Base-by-base conservation (phyloP, 2,329 filamentous ascomycete species). In the Cordyceps militaris region DNA sequence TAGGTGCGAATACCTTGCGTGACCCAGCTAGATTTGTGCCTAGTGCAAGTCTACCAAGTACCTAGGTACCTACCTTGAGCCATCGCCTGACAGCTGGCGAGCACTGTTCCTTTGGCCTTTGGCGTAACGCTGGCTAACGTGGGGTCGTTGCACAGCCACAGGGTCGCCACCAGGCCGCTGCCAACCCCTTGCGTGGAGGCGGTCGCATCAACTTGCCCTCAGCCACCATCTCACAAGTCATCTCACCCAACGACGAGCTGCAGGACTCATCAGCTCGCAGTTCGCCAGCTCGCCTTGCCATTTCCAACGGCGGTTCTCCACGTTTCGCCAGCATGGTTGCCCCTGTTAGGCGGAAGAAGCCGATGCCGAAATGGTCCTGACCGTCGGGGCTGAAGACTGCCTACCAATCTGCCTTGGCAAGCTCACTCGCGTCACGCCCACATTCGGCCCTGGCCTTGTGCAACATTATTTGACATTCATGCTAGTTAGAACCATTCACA, bases 331-430 rank as follows among this genome's bases (percentile, higher is more conserved):
- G 34, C 49, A 24, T 51, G 49, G 49, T 10, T 19, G 21, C 8
- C 34, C 34, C 34, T 36, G 32, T 38, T 10, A 36, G 47, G 24
- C 38, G 21, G 11, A n/a, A 30, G 21, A 13, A 28, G 24, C n/a
- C 38, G n/a, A n/a, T 32, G 36, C 50, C 50, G 26, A 42, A 23
- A 16, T 9, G 38, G 11, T 26, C 21, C 51, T 11, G 26, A 24
- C 21, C 14, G 19, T 6, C 9, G 7, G 19, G 40, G 16, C 11
- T 44, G 28, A 26, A 54, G 30, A 56, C 21, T 32, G 53, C 53
- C 53, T 47, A 47, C 53, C 13, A 56, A 48, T 56, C 53, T 56
- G 53, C 53, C 53, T 56, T 47, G 43, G 23, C 42, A 10, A 11
- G 14, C 14, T n/a, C 23, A 21, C 24, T 24, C 30, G 51, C 19